Conservation (phyloP, 169 alveolate species). For the Eimeria sp. region DNA sequence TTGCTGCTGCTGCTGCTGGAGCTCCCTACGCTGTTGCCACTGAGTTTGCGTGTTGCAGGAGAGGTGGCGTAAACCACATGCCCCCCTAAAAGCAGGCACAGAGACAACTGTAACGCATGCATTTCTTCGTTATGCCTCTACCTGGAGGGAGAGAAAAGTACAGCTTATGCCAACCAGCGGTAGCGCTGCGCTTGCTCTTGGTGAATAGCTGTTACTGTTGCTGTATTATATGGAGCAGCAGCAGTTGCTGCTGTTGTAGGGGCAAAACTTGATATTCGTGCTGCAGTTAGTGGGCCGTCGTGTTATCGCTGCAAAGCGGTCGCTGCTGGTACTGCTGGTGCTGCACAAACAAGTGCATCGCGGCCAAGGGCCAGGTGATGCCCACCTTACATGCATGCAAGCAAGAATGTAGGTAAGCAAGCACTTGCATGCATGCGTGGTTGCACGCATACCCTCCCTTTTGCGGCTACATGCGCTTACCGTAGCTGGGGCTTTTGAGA, state of each 20-base stretch:
- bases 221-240: not conserved
- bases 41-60: not conserved
- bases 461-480: not conserved
- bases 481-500: not conserved
- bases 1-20: conserved; percentile 26
- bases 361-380: not conserved
- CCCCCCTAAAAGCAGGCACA: not conserved
- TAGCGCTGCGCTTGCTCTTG: no score
- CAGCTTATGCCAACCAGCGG: not conserved
- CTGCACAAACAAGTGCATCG: not conserved
- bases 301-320: not conserved
- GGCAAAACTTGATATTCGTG: not conserved
- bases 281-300: not conserved
- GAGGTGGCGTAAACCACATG: not conserved
- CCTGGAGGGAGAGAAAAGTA: not conserved
- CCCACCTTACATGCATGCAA: no score
- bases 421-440: not conserved
- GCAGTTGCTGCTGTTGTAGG: no score
- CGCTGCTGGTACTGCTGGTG: conserved; percentile 31
- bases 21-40: not conserved
- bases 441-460: not conserved
- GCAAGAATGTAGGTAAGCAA: no score
- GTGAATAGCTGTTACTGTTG: no score
- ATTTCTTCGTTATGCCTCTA: not conserved
- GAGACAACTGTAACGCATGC: not conserved